Conservation (phyloP, 371 early-diverging fungal species). For the Mortierella sp. region DNA sequence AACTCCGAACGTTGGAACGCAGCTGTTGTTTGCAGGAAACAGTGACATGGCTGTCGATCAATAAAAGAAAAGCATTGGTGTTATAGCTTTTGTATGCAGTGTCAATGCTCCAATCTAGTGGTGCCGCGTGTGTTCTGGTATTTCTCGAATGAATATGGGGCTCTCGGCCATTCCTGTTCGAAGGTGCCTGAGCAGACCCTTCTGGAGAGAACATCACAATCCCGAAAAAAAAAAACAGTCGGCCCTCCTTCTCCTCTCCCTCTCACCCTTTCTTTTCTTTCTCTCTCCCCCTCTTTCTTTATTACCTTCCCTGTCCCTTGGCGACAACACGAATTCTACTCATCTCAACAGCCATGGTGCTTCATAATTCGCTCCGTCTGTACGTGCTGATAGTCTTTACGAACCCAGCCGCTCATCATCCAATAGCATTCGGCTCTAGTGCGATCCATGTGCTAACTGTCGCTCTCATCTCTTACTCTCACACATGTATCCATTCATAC, state of each 20-base stretch:
- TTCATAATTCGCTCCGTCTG: slow-evolving; percentile 50
- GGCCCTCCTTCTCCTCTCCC: not conserved
- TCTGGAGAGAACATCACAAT: slow-evolving; percentile 7
- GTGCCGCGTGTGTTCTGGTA: too few relatives aligned
- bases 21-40: not conserved
- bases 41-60: slow-evolving; percentile 18
- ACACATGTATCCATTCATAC: not conserved
- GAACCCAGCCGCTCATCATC: not conserved
- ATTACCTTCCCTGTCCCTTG: slow-evolving; percentile 6
- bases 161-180: too few relatives aligned
- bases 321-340: not conserved
- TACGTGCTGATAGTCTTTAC: slow-evolving; percentile 11
- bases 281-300: slow-evolving; percentile 6
- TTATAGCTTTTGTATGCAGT: too few relatives aligned
- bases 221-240: slow-evolving; percentile 6
- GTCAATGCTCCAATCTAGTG: too few relatives aligned
- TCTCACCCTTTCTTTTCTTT: not conserved
- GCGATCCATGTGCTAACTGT: not conserved
- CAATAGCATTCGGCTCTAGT: not conserved
- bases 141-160: too few relatives aligned
- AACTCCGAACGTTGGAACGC: not conserved
- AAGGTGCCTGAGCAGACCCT: too few relatives aligned
- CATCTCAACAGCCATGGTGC: slow-evolving; percentile 19
- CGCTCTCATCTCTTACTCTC: too few relatives aligned
- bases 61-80: not conserved